phyloP scores from a whole-genome alignment of 257 asterid species.

The Solanum ossicruentum region DNA sequence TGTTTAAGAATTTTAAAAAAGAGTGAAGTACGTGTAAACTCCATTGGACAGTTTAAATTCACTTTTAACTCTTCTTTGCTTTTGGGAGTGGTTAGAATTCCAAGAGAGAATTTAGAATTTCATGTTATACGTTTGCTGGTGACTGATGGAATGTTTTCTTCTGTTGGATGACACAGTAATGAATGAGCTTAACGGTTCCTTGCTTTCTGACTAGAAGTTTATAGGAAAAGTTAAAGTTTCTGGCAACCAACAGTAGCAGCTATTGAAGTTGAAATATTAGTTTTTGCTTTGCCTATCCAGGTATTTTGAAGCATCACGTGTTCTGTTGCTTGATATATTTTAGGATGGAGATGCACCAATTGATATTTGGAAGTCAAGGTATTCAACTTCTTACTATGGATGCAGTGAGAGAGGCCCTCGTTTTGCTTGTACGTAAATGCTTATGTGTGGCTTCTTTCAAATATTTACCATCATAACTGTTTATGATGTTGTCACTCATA shows the following conservation, averaged over 20 bases:
- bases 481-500: neutral
- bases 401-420: conserved; percentile 76
- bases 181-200: neutral
- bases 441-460: neutral
- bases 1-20: neutral
- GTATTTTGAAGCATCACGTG: neutral
- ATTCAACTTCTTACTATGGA: conserved; percentile 58
- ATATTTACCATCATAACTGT: neutral
- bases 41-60: neutral
- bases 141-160: neutral
- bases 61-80: neutral
- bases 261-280: neutral
- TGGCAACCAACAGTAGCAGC: neutral
- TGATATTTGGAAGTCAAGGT: conserved; percentile 86
- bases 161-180: neutral
- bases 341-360: conserved; percentile 59
- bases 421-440: conserved; percentile 44
- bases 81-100: neutral
- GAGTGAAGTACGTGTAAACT: neutral
- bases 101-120: neutral
- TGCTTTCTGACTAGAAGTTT: neutral
- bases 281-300: neutral
- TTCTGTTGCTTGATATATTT: conserved; percentile 6
- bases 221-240: neutral
- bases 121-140: neutral